Conservation (phyloP, 768 basidiomycete genomes). For the Suillus spraguei region DNA sequence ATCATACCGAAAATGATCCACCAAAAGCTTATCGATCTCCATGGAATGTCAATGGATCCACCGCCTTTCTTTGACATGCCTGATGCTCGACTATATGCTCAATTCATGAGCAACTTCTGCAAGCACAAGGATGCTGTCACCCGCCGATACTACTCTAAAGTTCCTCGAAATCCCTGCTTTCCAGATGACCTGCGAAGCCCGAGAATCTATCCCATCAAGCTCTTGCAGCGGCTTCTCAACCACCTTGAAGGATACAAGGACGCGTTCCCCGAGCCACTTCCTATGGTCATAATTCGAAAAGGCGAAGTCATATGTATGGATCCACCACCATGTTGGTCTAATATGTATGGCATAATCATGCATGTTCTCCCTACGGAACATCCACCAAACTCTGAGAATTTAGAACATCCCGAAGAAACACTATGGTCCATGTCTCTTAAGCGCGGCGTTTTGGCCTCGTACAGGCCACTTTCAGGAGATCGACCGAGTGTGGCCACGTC, state of each 20-base stretch:
- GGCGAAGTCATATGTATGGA: conserved; percentile 17
- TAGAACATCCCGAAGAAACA: conserved; percentile 7
- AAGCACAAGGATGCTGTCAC: not conserved
- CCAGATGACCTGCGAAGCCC: not conserved
- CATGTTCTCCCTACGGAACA: conserved; percentile 13
- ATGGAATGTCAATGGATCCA: not conserved
- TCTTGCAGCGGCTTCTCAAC: conserved; percentile 17
- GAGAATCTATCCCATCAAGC: conserved; percentile 16
- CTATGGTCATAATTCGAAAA: conserved; percentile 21
- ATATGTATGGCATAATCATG: not conserved
- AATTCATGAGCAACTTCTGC: not conserved
- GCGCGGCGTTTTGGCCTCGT: conserved; percentile 19
- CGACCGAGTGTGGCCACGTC: not conserved
- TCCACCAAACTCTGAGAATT: not conserved
- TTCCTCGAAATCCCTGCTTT: not conserved
- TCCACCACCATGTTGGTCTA: conserved; percentile 11
- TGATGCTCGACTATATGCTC: not conserved
- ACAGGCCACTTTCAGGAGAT: conserved; percentile 5
- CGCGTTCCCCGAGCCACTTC: conserved; percentile 25
- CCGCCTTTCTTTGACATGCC: not conserved
- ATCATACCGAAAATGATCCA: not conserved
- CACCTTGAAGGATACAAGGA: conserved; percentile 14
- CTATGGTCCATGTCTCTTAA: conserved; percentile 18
- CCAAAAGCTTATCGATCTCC: not conserved
- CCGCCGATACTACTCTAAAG: not conserved